Evolutionary conservation across 1,284 basidiomycete genomes (phyloP).

Genomic region (Cryptococcus sp.): DNA sequence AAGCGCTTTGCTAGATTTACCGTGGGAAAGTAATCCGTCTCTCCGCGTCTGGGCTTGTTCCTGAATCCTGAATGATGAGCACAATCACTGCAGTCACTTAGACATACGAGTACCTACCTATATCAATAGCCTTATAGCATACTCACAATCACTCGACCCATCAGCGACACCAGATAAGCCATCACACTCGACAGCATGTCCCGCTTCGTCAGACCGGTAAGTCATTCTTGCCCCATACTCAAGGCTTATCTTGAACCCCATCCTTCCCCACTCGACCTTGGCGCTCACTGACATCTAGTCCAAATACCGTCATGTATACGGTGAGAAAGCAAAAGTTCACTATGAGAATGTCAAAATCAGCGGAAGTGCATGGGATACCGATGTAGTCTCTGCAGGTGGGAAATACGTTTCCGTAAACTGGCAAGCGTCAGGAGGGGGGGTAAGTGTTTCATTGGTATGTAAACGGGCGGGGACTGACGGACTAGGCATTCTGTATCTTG

Average conservation of each 20-base stretch:
- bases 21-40: too few species aligned
- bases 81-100: too few species aligned
- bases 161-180: too few species aligned
- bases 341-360: constrained; percentile 90
- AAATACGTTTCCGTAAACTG: constrained; percentile 66
- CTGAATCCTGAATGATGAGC: too few species aligned
- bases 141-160: too few species aligned
- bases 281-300: constrained; percentile 37
- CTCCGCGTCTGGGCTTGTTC: too few species aligned
- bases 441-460: constrained; percentile 16
- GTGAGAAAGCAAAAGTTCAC: constrained; percentile 71
- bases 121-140: too few species aligned
- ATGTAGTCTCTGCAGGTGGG: constrained; percentile 80
- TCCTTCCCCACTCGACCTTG: constrained; percentile 1
- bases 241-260: background rate
- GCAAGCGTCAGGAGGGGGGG: constrained; percentile 89
- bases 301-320: constrained; percentile 79
- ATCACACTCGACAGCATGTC: constrained; percentile 45
- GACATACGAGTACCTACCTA: too few species aligned
- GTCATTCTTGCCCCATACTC: constrained; percentile 1
- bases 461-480: background rate
- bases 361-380: constrained; percentile 93
- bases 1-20: too few species aligned
- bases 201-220: constrained; percentile 56
- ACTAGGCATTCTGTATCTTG: constrained; percentile 77